phyloP scores from a whole-genome alignment of 805 yeast species.

The Wickerhamomyces sydowiorum region DNA sequence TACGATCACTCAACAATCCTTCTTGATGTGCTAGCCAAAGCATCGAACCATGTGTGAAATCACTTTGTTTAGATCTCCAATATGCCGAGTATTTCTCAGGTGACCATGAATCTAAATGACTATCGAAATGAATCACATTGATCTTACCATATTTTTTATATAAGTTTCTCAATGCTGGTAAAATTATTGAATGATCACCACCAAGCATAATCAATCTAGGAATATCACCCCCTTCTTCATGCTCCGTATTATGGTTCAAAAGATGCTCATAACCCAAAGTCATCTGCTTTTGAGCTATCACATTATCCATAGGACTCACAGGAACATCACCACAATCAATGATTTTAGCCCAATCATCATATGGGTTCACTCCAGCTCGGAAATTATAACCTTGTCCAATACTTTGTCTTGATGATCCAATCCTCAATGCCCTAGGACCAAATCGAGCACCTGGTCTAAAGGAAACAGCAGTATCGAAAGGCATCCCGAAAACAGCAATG shows the following conservation, averaged over 20 bases:
- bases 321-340: conserved; percentile 69
- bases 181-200: conserved; percentile 75
- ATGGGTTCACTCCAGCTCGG: conserved; percentile 59
- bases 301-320: conserved; percentile 62
- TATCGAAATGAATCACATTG: conserved; percentile 77
- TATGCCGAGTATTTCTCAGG: conserved; percentile 65
- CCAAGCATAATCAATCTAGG: conserved; percentile 72
- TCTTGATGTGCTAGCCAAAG: conserved; percentile 66
- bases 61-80: conserved; percentile 48
- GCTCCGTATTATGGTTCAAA: conserved; percentile 23
- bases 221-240: conserved; percentile 17
- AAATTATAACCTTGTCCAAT: conserved; percentile 64
- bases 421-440: conserved; percentile 70
- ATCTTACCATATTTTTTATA: conserved; percentile 57
- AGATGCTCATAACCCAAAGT: conserved; percentile 53
- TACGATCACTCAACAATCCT: conserved; percentile 48
- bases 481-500: conserved; percentile 71
- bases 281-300: conserved; percentile 58
- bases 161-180: conserved; percentile 68
- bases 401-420: conserved; percentile 67
- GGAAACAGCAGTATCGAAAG: conserved; percentile 78
- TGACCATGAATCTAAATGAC: conserved; percentile 79
- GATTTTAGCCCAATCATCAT: conserved; percentile 44
- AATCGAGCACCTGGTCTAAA: conserved; percentile 80
- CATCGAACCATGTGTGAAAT: conserved; percentile 82